These are phyloP conservation scores for Metschnikowia reukaufii DNA, from an alignment of 805 yeast species.

Conservation along the genomic window DNA sequence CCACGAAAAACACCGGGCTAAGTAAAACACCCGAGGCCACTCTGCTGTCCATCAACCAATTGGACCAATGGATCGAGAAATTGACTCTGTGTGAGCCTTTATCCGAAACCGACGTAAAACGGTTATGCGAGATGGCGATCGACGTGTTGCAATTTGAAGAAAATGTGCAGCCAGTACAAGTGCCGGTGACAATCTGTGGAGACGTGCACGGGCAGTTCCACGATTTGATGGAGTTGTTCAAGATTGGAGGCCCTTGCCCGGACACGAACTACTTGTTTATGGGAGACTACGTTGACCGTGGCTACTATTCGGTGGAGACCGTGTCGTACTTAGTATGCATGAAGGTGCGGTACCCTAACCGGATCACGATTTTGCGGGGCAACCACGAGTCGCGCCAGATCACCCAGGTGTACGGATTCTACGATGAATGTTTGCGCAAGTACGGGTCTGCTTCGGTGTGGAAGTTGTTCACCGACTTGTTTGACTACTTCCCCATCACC, in stretches of 20 bases:
- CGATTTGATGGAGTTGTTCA: conserved; percentile 88
- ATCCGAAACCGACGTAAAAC: conserved; percentile 74
- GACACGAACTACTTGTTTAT: conserved; percentile 49
- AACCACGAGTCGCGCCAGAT: conserved; percentile 95
- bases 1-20: conserved; percentile 37
- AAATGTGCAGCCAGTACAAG: conserved; percentile 91
- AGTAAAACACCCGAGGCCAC: conserved; percentile 35
- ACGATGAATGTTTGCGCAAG: conserved; percentile 91
- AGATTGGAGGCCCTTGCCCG: conserved; percentile 71
- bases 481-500: conserved; percentile 91
- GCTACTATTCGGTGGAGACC: conserved; percentile 88
- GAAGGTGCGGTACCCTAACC: conserved; percentile 87
- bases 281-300: conserved; percentile 85
- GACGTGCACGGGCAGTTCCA: conserved; percentile 97
- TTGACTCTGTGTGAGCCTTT: conserved; percentile 78
- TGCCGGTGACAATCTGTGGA: conserved; percentile 97
- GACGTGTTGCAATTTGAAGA: conserved; percentile 90
- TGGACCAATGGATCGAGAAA: conserved; percentile 87
- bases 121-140: conserved; percentile 84
- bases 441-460: conserved; percentile 92
- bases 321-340: conserved; percentile 84
- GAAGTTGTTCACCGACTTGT: conserved; percentile 88
- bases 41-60: conserved; percentile 52
- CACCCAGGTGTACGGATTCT: conserved; percentile 94
- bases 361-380: conserved; percentile 91